Evolutionary conservation across 352 stramenopile species (phyloP).

Genomic region (Phytopythium cucurbitacearum): DNA sequence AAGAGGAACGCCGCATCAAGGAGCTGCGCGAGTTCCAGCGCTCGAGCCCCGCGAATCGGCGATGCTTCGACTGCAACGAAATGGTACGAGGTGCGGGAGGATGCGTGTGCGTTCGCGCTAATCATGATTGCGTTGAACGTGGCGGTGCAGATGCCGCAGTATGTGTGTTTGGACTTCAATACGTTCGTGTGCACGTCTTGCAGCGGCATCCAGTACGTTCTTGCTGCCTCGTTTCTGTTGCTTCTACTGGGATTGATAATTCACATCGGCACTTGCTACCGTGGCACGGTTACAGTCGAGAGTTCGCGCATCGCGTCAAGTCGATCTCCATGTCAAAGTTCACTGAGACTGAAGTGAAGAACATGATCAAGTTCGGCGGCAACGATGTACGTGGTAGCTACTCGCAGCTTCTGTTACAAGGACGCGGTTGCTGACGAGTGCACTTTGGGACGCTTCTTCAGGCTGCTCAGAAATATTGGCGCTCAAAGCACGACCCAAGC

Average conservation of each 20-base stretch:
- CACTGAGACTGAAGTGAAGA: constrained; percentile 88
- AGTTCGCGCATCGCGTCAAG: constrained; percentile 92
- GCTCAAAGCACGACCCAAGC: constrained; percentile 74
- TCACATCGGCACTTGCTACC: background rate
- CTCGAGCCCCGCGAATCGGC: constrained; percentile 58
- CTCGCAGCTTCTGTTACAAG: background rate
- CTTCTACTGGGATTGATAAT: background rate
- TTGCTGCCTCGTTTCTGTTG: background rate
- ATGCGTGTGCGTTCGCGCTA: background rate
- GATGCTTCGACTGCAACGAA: constrained; percentile 90
- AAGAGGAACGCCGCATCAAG: constrained; percentile 81
- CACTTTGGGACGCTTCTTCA: constrained; percentile 11
- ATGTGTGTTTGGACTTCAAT: constrained; percentile 91
- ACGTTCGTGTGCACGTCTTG: constrained; percentile 94
- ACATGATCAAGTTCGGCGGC: constrained; percentile 83
- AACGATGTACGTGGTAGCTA: constrained; percentile 62
- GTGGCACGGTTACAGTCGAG: constrained; percentile 40
- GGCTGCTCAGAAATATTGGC: constrained; percentile 84
- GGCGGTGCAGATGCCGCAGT: constrained; percentile 80
- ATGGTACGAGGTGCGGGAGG: constrained; percentile 46
- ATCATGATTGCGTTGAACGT: background rate
- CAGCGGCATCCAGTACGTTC: constrained; percentile 89
- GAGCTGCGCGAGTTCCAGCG: constrained; percentile 86
- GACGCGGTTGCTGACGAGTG: background rate
- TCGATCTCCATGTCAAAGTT: constrained; percentile 94